Conservation (phyloP, 1,284 basidiomycete species). For the Cronartium ribicola region DNA sequence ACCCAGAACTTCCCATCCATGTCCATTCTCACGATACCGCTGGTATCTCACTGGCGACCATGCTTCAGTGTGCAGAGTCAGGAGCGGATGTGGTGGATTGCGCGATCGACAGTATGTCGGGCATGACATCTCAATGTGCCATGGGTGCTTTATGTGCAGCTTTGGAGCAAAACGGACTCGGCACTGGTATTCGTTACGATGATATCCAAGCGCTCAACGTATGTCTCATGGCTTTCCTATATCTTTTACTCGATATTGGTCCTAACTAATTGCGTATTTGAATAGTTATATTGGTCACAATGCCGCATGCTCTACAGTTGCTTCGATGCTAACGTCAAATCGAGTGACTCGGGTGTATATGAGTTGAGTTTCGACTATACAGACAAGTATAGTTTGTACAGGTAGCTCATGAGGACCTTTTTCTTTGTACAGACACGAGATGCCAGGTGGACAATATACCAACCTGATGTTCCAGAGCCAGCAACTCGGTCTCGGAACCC, state of each 20-base stretch:
- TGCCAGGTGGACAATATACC: conserved; percentile 79
- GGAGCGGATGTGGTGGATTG: conserved; percentile 98
- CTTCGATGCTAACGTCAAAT: conserved; percentile 98
- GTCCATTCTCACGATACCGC: conserved; percentile 99
- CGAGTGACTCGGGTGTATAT: conserved; percentile 57
- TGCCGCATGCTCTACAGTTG: conserved; percentile 90
- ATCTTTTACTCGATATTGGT: background rate
- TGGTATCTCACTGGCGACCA: conserved; percentile 92
- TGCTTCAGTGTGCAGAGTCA: conserved; percentile 90
- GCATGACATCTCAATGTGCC: conserved; percentile 94
- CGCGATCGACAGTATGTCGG: conserved; percentile 98
- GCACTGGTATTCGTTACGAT: conserved; percentile 94
- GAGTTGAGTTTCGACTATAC: conserved; percentile 22
- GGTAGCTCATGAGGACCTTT: conserved; percentile 1
- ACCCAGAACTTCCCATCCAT: conserved; percentile 97
- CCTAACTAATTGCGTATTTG: too few relatives aligned
- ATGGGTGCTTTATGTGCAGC: conserved; percentile 96
- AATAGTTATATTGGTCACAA: conserved; percentile 79
- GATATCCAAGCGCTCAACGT: conserved; percentile 93
- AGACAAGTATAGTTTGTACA: background rate
- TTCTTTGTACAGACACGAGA: conserved; percentile 89
- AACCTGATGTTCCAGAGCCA: conserved; percentile 84
- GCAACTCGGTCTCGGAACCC: conserved; percentile 91
- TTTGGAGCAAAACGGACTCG: conserved; percentile 88
- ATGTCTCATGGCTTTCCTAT: conserved; percentile 3